A percentile compares a stretch with the other conserved stretches of the same genome.
Evolutionary conservation across 2,329 filamentous ascomycete genomes (phyloP).

Genomic region (Capronia americana): DNA sequence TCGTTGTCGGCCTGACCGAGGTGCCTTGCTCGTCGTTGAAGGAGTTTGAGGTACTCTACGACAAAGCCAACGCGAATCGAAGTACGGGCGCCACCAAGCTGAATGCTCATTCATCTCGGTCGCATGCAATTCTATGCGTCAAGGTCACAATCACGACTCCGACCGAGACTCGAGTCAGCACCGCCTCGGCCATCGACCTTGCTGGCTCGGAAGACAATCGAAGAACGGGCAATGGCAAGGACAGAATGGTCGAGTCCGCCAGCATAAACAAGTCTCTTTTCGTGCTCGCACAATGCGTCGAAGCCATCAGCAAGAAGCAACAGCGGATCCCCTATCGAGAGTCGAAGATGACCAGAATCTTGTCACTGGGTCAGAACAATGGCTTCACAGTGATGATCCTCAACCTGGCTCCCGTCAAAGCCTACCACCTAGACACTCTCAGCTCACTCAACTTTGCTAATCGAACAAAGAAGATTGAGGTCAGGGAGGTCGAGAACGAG

Average conservation of each 20-base stretch:
- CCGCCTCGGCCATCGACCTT: slow-evolving; percentile 90
- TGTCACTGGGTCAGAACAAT: slow-evolving; percentile 91
- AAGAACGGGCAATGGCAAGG: slow-evolving; percentile 90
- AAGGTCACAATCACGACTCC: slow-evolving; percentile 80
- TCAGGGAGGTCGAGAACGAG: slow-evolving; percentile 94
- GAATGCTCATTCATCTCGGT: slow-evolving; percentile 87
- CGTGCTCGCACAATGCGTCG: slow-evolving; percentile 91
- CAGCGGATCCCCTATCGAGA: slow-evolving; percentile 87
- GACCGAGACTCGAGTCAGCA: slow-evolving; percentile 74
- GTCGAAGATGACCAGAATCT: slow-evolving; percentile 95
- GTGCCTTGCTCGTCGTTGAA: slow-evolving; percentile 81
- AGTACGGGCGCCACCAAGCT: slow-evolving; percentile 88
- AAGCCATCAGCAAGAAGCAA: slow-evolving; percentile 82
- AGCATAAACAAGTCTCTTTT: slow-evolving; percentile 98
- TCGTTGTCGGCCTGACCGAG: slow-evolving; percentile 85
- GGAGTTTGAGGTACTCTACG: slow-evolving; percentile 88
- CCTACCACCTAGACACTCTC: slow-evolving; percentile 91
- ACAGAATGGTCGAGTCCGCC: slow-evolving; percentile 90
- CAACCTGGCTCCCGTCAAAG: slow-evolving; percentile 87
- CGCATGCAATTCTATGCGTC: slow-evolving; percentile 88
- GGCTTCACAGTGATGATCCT: slow-evolving; percentile 96
- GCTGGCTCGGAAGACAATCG: slow-evolving; percentile 96
- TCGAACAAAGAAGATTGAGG: slow-evolving; percentile 92
- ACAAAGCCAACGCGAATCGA: slow-evolving; percentile 88
- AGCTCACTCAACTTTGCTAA: slow-evolving; percentile 96